Percentiles rank a stretch among this genome's conserved stretches.
These are phyloP conservation scores for Dictyostelium capitatum DNA, from an alignment of 78 protist genomes.

Conservation along the genomic window DNA sequence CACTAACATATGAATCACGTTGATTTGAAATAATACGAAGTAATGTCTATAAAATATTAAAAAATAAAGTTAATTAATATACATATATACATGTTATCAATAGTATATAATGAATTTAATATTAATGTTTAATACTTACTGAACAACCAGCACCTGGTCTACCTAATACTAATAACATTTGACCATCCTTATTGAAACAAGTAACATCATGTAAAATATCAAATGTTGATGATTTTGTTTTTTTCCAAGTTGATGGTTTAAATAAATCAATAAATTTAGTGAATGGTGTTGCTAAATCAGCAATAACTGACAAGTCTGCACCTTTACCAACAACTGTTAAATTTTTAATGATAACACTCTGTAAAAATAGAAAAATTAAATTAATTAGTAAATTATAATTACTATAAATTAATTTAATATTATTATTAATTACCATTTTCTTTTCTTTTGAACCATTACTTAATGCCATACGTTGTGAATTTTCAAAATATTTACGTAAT, in stretches of 20 bases:
- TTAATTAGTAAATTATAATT: neutral
- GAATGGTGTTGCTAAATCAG: conserved; percentile 39
- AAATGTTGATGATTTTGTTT: conserved; percentile 30
- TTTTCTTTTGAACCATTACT: conserved; percentile 46
- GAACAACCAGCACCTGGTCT: conserved; percentile 76
- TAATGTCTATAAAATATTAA: neutral
- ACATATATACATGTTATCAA: neutral
- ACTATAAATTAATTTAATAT: conserved; percentile 36
- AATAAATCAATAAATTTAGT: neutral
- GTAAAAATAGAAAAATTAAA: neutral
- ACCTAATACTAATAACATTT: conserved; percentile 80
- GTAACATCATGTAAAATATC: conserved; percentile 68
- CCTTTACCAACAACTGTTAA: conserved; percentile 59
- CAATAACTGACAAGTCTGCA: conserved; percentile 33
- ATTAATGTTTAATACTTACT: neutral
- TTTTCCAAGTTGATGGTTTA: conserved; percentile 31
- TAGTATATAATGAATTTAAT: neutral
- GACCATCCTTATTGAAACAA: conserved; percentile 67
- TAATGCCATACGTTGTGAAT: conserved; percentile 56
- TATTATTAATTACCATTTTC: conserved; percentile 24
- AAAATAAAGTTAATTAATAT: neutral
- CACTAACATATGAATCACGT: conserved; percentile 20
- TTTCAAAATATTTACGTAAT: conserved; percentile 68
- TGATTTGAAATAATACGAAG: conserved; percentile 69
- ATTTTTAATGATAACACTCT: conserved; percentile 40